phyloP scores from a whole-genome alignment of 202 grass and related monocot genomes.

The Tripidium arundinaceum region DNA sequence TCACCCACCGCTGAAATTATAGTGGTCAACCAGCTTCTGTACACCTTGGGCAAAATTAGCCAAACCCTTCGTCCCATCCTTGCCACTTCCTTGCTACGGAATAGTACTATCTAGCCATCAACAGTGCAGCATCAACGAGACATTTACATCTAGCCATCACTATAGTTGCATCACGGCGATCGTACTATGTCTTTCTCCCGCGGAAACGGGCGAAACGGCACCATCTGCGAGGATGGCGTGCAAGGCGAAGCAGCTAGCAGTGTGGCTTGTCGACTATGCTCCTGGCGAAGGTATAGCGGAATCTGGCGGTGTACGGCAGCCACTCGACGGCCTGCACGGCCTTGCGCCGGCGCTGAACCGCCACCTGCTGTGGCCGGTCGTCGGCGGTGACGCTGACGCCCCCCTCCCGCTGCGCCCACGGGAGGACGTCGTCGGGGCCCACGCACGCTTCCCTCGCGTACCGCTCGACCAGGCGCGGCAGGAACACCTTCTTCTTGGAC shows the following conservation, averaged over 20 bases:
- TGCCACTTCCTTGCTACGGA: background rate
- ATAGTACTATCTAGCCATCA: background rate
- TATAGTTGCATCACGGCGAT: background rate
- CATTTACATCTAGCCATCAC: slow-evolving; percentile 2
- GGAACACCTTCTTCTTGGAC: slow-evolving; percentile 72
- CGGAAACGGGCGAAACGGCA: background rate
- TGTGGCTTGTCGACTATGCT: slow-evolving; percentile 48
- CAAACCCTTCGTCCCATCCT: background rate
- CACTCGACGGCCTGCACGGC: slow-evolving; percentile 76
- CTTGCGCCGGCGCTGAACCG: slow-evolving; percentile 55
- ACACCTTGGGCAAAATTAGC: background rate
- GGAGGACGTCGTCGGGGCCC: slow-evolving; percentile 50
- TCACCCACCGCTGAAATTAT: background rate
- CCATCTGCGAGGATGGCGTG: background rate
- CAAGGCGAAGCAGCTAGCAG: slow-evolving; percentile 3
- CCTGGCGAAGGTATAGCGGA: slow-evolving; percentile 63
- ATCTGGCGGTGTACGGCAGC: slow-evolving; percentile 83
- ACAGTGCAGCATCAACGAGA: background rate
- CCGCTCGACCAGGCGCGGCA: slow-evolving; percentile 73
- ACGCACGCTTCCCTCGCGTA: slow-evolving; percentile 68
- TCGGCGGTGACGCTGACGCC: slow-evolving; percentile 22
- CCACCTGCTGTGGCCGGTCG: slow-evolving; percentile 42
- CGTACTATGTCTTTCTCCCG: background rate
- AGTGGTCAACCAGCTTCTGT: background rate
- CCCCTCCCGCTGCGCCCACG: slow-evolving; percentile 48